phyloP scores from a whole-genome alignment of 805 yeast species.

The Zygotorulaspora chibaensis region DNA sequence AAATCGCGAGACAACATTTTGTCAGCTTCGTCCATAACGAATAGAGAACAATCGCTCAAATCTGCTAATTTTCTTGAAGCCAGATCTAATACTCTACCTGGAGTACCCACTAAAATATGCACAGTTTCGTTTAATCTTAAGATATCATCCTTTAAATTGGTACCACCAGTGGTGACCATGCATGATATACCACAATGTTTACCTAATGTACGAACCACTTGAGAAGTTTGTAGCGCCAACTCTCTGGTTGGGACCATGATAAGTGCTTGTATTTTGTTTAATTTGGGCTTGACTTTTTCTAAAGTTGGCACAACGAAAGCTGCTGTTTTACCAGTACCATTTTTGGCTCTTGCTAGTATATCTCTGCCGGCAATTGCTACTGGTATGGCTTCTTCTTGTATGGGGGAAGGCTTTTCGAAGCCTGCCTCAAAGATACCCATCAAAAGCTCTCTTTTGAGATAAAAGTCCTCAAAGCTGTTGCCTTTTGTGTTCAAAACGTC shows the following conservation, averaged over 20 bases:
- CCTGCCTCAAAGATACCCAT: conserved; percentile 99
- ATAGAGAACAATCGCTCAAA: conserved; percentile 76
- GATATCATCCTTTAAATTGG: conserved; percentile 89
- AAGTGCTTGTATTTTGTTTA: conserved; percentile 82
- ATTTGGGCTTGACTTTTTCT: conserved; percentile 81
- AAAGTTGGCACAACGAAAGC: conserved; percentile 92
- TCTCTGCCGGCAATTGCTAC: conserved; percentile 94
- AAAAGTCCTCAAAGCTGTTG: conserved; percentile 85
- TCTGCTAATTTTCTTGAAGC: conserved; percentile 87
- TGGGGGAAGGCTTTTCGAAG: conserved; percentile 95
- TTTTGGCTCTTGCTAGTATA: conserved; percentile 94
- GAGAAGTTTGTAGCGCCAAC: conserved; percentile 94
- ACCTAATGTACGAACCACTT: conserved; percentile 92
- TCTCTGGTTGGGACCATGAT: conserved; percentile 97
- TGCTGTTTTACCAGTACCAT: conserved; percentile 98
- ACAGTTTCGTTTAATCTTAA: conserved; percentile 89
- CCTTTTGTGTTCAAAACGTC: conserved; percentile 93
- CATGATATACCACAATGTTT: conserved; percentile 88
- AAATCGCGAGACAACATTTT: conserved; percentile 92
- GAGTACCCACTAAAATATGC: conserved; percentile 93
- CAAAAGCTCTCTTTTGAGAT: conserved; percentile 82
- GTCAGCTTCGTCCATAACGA: conserved; percentile 98
- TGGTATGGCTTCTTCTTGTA: conserved; percentile 96
- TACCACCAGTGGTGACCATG: conserved; percentile 99
- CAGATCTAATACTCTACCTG: conserved; percentile 93